Evolutionary conservation across 2,329 filamentous ascomycete species (phyloP), one percentile per base, ranked within the genome.

Genomic region (Cytospora paraplurivora): DNA sequence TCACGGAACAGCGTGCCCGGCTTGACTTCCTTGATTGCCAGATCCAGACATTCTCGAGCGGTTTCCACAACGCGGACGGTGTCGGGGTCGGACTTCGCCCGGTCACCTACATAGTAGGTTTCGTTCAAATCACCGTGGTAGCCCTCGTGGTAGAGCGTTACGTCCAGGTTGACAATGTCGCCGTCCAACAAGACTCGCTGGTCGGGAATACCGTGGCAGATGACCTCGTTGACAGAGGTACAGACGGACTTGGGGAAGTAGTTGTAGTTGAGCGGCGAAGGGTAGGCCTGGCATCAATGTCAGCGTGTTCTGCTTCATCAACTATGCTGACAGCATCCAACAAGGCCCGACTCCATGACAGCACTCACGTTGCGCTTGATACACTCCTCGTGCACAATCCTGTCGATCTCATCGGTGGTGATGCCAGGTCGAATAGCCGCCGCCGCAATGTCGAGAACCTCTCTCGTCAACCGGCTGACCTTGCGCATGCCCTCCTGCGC

Each of bases 41-140:
- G 87, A n/a, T 96, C 89, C 49, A 99, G 80, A 73, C 91, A 97
- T 76, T 97, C 91, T 70, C 95, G 86, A 19, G 95, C 88, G 7
- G 93, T 88, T 78, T 99, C 95, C 1, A 96, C 92, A 0, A 99
- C 92, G 37, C 93, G 88, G 35, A 98, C 92, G 4, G 90, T 86
- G 69, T 98, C 93, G 0, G 92, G 87, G 72, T 98, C 89, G 10
- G 90, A 87, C 72, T 86, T 85, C 50, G 95, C 91, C 73, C 90
- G 92, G 70, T 96, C 90, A 62, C 95, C 95, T 55, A 99, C 91
- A 75, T 99, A 99, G 79, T 98, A 99, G 13, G 95, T 99, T 80
- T 99, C 95, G 79, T 99, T 99, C 62, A 99, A 81, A 75, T 99
- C 95, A 62, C 92, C 93, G 74, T 99, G 95, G 79, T 94, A 98